Evolutionary conservation across 1,284 basidiomycete species (phyloP), one percentile per base, ranked within the genome.

Genomic region (Uromyces viciae-fabae): DNA sequence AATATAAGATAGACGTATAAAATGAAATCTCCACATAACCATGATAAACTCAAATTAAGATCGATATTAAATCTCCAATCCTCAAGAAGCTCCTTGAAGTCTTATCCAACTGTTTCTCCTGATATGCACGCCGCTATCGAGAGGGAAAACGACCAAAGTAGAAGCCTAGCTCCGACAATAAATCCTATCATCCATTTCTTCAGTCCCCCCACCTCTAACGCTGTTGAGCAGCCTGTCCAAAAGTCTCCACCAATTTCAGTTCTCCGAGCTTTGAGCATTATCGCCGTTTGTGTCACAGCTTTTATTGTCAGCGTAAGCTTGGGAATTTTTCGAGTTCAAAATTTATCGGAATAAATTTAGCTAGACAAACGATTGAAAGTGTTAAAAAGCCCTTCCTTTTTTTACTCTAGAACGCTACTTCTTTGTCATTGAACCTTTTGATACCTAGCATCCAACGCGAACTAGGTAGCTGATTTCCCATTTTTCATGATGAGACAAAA

Each of bases 391-490:
- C 11, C 7, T 33, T 36, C 31, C 25, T 25, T 11, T 58, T 36
- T 17, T n/a, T n/a, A 3, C 5, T 15, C 33, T 42, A 77, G 75
- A 77, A 77, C 28, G 58, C 75, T 52, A 56, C 75, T 52, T 54
- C 49, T 8, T 42, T 77, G 42, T 66, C 75, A 11, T 43, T 66
- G 25, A 77, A 77, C 49, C 49, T 77, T n/a, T 42, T 77, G 28
- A 42, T 77, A n/a, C 75, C 75, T n/a, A 52, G 58, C 33, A 77
- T 77, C 38, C 75, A 77, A 49, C 43, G 75, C 33, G 75, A 77
- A 68, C 75, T 77, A 40, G 43, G 75, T 77, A 31, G 56, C 4
- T 28, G 11, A 49, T 36, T 66, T 36, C n/a, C 38, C 15, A 54
- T 36, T 36, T 52, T 25, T 54, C 40, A 3, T 25, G 3, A 52